phyloP scores from a whole-genome alignment of 1,139 yeast species.

The Hansenula sp. region DNA sequence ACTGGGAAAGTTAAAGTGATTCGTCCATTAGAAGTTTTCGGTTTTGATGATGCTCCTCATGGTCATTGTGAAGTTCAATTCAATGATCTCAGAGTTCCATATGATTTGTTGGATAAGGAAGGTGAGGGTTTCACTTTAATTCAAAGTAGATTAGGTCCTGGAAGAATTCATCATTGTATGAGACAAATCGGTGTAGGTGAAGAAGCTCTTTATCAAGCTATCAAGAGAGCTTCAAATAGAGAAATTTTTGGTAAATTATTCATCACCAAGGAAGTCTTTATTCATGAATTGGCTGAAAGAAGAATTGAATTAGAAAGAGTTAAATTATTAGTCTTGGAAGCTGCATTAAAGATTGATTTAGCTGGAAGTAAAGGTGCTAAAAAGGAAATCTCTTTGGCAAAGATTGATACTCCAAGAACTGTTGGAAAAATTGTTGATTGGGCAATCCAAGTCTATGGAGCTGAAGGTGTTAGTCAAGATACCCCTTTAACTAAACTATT shows the following conservation, averaged over 20 bases:
- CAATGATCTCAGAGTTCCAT: constrained; percentile 46
- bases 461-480: constrained; percentile 62
- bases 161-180: constrained; percentile 75
- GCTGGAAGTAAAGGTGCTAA: constrained; percentile 53
- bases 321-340: constrained; percentile 55
- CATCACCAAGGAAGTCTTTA: constrained; percentile 49
- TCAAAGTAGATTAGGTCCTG: constrained; percentile 70
- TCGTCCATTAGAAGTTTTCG: constrained; percentile 56
- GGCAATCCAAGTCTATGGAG: constrained; percentile 68
- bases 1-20: constrained; percentile 48
- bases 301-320: constrained; percentile 57
- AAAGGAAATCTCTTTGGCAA: constrained; percentile 63
- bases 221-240: constrained; percentile 52
- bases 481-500: constrained; percentile 56
- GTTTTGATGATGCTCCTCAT: constrained; percentile 72
- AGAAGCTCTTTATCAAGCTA: constrained; percentile 48
- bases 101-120: constrained; percentile 40
- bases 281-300: constrained; percentile 49
- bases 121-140: constrained; percentile 68
- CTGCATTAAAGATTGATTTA: constrained; percentile 61
- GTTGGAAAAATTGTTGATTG: constrained; percentile 54
- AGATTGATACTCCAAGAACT: constrained; percentile 61
- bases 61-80: constrained; percentile 67
- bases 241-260: constrained; percentile 54
- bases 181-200: constrained; percentile 65